Evolutionary conservation across 768 basidiomycete species (phyloP), one percentile per base, ranked within the genome.

Genomic region (Boletus subparvulus): DNA sequence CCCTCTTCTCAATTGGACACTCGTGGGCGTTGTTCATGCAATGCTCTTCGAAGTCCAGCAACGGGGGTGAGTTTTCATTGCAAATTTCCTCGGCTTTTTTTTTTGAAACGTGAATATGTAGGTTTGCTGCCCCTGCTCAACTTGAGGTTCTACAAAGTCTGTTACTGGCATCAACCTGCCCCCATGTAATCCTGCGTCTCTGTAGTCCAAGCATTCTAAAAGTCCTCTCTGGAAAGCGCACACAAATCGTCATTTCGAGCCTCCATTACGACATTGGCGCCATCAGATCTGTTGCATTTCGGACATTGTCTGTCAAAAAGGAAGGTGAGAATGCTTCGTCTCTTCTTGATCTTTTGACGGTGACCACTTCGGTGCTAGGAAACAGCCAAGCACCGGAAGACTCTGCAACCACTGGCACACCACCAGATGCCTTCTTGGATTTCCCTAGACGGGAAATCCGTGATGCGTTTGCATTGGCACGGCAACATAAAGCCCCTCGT

Each of bases 1-100:
- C 6, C 83, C 85, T 0, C 73, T 92, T 19, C 76, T 93, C 40
- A 85, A 82, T 59, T 93, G 91, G 91, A 91, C 90, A 0, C 78
- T 92, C 6, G 84, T 86, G 3, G 88, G 88, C 3, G 83, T 92
- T 12, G 77, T 91, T 52, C 82, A 81, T 66, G 81, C 78, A 1
- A 75, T 92, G 53, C 68, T 84, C 28, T 77, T 73, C 55, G 88
- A 92, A 49, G 78, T 90, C 39, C 78, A 83, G 52, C 75, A 77
- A 33, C 77, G 72, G 57, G 75, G 75, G 89, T 89, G 62, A 62
- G 78, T 64, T 40, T 14, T 47, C 10, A 6, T 48, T 14, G 28
- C 10, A 12, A n/a, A 9, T 37, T 35, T 40, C 6, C 16, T 57
- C 13, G 9, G 7, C 10, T 6, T 24, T 35, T 32, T 26, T 44